Conservation (phyloP, 257 asterid species). For the Primulina tabacum region DNA sequence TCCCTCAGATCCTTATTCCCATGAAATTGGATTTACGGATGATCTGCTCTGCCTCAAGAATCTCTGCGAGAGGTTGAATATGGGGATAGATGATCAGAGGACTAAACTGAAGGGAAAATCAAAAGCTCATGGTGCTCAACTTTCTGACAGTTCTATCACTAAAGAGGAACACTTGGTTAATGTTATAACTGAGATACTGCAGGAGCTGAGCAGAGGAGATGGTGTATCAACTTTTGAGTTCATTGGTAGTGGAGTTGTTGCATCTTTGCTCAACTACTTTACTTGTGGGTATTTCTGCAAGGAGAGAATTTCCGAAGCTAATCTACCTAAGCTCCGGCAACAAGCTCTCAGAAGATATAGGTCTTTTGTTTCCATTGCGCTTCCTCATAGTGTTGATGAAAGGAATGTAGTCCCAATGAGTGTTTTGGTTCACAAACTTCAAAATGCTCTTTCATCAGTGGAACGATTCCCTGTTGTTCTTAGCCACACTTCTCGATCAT, state of each 20-base stretch:
- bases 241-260: conserved; percentile 91
- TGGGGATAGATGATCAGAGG: conserved; percentile 58
- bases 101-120: conserved; percentile 78
- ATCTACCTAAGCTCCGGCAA: conserved; percentile 68
- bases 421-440: conserved; percentile 84
- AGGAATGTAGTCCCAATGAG: conserved; percentile 63
- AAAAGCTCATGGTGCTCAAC: conserved; percentile 53
- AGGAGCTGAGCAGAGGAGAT: conserved; percentile 86
- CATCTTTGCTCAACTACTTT: conserved; percentile 76
- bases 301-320: conserved; percentile 67
- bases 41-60: conserved; percentile 83
- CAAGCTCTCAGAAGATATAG: conserved; percentile 84
- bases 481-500: conserved; percentile 78
- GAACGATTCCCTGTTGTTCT: conserved; percentile 95
- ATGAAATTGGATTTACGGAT: conserved; percentile 70
- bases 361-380: conserved; percentile 77
- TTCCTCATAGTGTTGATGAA: conserved; percentile 50
- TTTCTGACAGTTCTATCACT: conserved; percentile 50
- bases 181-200: conserved; percentile 71
- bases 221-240: conserved; percentile 98
- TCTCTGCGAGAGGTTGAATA: conserved; percentile 73
- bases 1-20: conserved; percentile 63
- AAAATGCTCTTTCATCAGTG: conserved; percentile 81
- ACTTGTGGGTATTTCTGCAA: conserved; percentile 84
- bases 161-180: conserved; percentile 68